Percentiles rank a stretch among this genome's conserved stretches.
phyloP scores from a whole-genome alignment of 441 rosid genomes.

The Eugenia klotzschiana region DNA sequence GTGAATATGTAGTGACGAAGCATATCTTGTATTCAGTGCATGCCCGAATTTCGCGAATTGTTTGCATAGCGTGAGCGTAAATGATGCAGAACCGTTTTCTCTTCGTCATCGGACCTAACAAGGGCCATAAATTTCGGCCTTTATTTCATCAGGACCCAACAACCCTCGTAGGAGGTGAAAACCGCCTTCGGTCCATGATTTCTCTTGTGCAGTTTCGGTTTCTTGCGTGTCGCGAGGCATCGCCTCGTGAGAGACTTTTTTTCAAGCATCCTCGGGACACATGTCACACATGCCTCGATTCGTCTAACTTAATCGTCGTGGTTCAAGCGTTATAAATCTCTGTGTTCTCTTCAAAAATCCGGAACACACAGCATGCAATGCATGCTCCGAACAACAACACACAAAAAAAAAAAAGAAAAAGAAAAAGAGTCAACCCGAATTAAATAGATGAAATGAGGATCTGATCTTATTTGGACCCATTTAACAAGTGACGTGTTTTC shows the following conservation, averaged over 20 bases:
- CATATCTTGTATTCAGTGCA: rapidly evolving
- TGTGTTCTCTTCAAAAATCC: neutral
- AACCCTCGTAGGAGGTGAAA: neutral
- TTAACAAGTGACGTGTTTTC: neutral
- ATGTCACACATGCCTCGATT: neutral
- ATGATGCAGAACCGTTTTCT: rapidly evolving
- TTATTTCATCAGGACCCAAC: neutral
- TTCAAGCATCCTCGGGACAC: rapidly evolving
- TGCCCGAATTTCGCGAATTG: rapidly evolving
- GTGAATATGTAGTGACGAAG: neutral
- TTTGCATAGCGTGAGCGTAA: rapidly evolving
- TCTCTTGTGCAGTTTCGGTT: neutral
- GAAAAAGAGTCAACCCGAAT: neutral
- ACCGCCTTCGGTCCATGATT: rapidly evolving
- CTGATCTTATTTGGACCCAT: neutral
- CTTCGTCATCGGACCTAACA: neutral
- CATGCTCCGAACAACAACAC: neutral
- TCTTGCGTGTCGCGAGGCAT: neutral
- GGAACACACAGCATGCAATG: neutral
- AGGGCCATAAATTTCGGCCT: neutral
- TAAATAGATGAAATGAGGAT: neutral
- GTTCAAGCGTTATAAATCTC: neutral
- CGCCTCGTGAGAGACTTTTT: rapidly evolving
- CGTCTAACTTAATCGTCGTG: neutral
- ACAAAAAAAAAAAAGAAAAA: neutral